These are phyloP conservation scores for Umbilicus rupestris DNA, from an alignment of 164 flowering plant species.

Conservation along the genomic window DNA sequence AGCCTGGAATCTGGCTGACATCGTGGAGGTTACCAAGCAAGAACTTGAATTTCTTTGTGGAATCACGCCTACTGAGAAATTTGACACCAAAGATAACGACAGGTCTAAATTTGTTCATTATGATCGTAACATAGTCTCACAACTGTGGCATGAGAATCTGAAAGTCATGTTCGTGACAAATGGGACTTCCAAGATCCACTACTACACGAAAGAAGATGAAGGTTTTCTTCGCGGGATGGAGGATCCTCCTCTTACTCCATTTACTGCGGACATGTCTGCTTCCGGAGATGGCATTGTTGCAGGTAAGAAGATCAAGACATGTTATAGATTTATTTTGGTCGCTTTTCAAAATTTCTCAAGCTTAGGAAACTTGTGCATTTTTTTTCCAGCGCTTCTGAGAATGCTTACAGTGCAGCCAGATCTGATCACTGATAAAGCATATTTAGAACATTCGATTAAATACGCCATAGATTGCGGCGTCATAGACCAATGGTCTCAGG, in stretches of 20 bases:
- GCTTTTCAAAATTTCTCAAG: background rate
- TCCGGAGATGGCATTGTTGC: slow-evolving; percentile 94
- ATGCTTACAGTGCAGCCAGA: slow-evolving; percentile 68
- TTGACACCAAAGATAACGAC: slow-evolving; percentile 56
- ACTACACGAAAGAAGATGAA: slow-evolving; percentile 59
- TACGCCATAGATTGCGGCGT: slow-evolving; percentile 78
- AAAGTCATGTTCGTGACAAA: slow-evolving; percentile 90
- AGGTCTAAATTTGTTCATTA: slow-evolving; percentile 65
- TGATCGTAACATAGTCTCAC: slow-evolving; percentile 46
- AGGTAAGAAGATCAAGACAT: slow-evolving; percentile 34
- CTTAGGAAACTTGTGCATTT: slow-evolving; percentile 5
- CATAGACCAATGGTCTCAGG: slow-evolving; percentile 62
- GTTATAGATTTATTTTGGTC: background rate
- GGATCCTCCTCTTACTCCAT: slow-evolving; percentile 75
- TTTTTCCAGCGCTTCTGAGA: slow-evolving; percentile 57
- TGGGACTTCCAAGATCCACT: slow-evolving; percentile 85
- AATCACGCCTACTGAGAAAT: slow-evolving; percentile 55
- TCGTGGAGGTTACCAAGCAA: no score
- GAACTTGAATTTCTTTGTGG: slow-evolving; percentile 93
- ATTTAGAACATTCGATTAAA: slow-evolving; percentile 48
- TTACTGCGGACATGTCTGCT: slow-evolving; percentile 81
- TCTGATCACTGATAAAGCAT: slow-evolving; percentile 56
- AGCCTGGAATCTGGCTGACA: no score
- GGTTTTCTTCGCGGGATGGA: slow-evolving; percentile 13
- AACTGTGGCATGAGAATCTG: slow-evolving; percentile 80